Evolutionary conservation across 805 yeast species (phyloP), one percentile per base, ranked within the genome.

Genomic region (Zygosaccharomyces gambellarensis): DNA sequence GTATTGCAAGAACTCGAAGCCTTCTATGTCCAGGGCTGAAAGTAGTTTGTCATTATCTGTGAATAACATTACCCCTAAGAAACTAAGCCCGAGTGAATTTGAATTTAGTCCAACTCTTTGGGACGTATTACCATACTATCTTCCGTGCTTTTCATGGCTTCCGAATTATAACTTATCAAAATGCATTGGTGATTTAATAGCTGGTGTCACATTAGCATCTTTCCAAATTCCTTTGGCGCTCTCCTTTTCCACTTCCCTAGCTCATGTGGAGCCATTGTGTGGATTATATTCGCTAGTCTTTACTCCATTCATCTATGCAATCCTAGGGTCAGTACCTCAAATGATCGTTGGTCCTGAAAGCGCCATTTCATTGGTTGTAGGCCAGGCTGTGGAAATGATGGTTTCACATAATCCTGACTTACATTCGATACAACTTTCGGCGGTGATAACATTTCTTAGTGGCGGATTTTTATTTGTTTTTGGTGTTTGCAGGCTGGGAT

Each of bases 281-380:
- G 97, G 97, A 0, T 71, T 90, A 7, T 78, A 83, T 55, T 87
- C 90, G 0, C 74, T 89, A 43, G 82, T 87, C 1, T 72, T 86
- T 3, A 88, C 94, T 0, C 95, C 96, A 0, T 69, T 85, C n/a
- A 69, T 87, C 6, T 90, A 90, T 63, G 76, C 88, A 5, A 52
- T 89, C 3, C 73, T 89, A 51, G 97, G 97, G 0, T 79, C 94
- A 0, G 95, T 89, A 1, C 96, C 96, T 0, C 84, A 83, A 51
- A 80, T 90, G 85, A 82, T 89, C 36, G 95, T 90, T 17, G 96
- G 96, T 0, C 96, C 97, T 0, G 95, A 90, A 65, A 90, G 92
- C 17, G 90, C 96, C 0, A 81, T 88, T 7, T 87, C 95, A 0
- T 72, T 90, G 58, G 81, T 90, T 11, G 82, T 86, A 23, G 96